Percentiles rank a stretch among this genome's conserved stretches.
phyloP scores from a whole-genome alignment of 768 basidiomycete genomes.

The Coprinopsis strossmayeri region DNA sequence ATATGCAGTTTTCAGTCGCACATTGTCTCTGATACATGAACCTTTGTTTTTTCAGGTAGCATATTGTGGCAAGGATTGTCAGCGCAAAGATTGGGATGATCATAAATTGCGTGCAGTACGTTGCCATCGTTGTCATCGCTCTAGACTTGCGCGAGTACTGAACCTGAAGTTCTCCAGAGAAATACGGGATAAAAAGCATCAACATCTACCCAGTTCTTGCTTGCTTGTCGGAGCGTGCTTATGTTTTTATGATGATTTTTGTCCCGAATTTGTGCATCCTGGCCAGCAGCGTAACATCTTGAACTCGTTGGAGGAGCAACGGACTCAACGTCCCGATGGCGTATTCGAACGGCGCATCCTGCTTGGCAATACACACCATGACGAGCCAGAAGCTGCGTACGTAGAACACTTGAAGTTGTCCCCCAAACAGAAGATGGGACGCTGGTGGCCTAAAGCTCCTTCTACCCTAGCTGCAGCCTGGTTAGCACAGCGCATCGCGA shows the following conservation, averaged over 20 bases:
- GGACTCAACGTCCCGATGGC: not conserved
- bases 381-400: not conserved
- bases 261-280: not conserved
- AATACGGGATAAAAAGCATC: not conserved
- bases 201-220: not conserved
- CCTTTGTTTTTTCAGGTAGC: conserved; percentile 18
- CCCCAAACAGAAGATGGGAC: too few relatives aligned
- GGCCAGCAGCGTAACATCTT: not conserved
- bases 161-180: not conserved
- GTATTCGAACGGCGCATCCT: not conserved
- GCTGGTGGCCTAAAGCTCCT: too few relatives aligned
- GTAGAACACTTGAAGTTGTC: too few relatives aligned
- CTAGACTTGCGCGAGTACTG: not conserved
- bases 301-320: not conserved
- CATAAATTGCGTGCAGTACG: conserved; percentile 25
- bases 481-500: too few relatives aligned
- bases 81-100: conserved; percentile 29
- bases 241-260: not conserved
- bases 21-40: too few relatives aligned
- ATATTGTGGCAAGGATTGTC: conserved; percentile 30
- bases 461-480: too few relatives aligned
- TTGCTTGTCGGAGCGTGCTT: not conserved
- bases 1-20: too few relatives aligned
- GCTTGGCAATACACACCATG: not conserved
- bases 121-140: conserved; percentile 6